Conservation (phyloP, 306 rosid genomes). For the Fragaria vesca region DNA sequence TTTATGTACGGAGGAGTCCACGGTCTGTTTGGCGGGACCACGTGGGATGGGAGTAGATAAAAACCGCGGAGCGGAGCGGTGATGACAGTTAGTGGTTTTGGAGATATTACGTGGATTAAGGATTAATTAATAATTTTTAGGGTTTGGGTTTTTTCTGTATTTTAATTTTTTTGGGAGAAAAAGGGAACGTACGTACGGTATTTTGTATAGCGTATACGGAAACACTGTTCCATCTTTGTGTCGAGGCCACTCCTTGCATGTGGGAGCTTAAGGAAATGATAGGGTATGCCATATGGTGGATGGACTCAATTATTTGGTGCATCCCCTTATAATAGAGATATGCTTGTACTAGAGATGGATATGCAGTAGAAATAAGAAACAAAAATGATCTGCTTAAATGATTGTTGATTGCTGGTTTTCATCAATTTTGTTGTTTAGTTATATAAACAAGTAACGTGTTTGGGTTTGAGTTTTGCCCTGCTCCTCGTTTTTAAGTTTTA, state of each 20-base stretch:
- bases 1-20: slow-evolving; percentile 54
- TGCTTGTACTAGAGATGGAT: too few relatives aligned
- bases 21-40: slow-evolving; percentile 27
- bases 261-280: slow-evolving; percentile 31
- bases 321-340: background rate
- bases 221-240: background rate
- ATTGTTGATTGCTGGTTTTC: too few relatives aligned
- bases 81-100: slow-evolving; percentile 28
- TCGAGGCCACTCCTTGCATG: slow-evolving; percentile 32
- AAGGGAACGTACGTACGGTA: slow-evolving; percentile 19
- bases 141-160: background rate
- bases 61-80: slow-evolving; percentile 33
- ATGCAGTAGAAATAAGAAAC: too few relatives aligned
- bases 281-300: background rate
- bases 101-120: slow-evolving; percentile 6
- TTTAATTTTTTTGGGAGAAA: background rate
- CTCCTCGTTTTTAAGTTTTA: too few relatives aligned
- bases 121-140: background rate
- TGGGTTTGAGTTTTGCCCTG: too few relatives aligned
- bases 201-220: slow-evolving; percentile 30
- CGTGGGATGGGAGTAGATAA: slow-evolving; percentile 29
- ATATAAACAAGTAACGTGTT: too few relatives aligned
- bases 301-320: slow-evolving; percentile 13
- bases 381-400: too few relatives aligned
- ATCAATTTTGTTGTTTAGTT: too few relatives aligned